Base-by-base conservation (phyloP, 768 basidiomycete genomes). In the Mycena metata region DNA sequence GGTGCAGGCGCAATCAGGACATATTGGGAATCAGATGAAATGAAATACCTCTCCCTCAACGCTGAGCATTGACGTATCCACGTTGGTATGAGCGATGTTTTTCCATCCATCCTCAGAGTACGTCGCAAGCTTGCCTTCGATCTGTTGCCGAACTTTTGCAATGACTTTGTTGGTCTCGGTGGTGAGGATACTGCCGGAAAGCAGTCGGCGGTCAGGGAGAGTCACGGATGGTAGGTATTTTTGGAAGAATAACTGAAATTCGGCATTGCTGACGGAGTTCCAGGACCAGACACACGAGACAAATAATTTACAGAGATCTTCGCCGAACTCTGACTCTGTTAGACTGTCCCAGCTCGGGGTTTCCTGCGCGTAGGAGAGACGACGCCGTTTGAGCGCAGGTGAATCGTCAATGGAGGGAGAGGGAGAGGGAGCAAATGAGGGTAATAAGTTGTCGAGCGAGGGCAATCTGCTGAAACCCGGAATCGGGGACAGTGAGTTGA, bases 81-180 rank as follows among this genome's bases (percentile, higher is more conserved):
- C n/a, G n/a, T n/a, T n/a, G 10, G 66, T 69, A 45, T 76, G 76
- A 11, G 74, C 67, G n/a, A 75, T 61, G 62, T 78, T 78, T 62
- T 76, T 79, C 76, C 76, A 79, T 7, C 79, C 76, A 63, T 80
- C 78, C 33, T 75, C 76, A 42, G 74, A 70, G 11, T 76, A 75
- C 3, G 74, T 78, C 8, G 68, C 77, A 21, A 69, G 33, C 30
- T 70, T 61, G 21, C 72, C 76, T 26, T 75, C 39, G 16, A 73
- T 68, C 21, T 45, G 24, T 1, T 35, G 33, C 24, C 57, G 64
- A 10, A 62, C 71, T 9, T 30, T 9, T 0, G 16, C 43, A 15
- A 61, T 66, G 21, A 72, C 73, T 30, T 71, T 68, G 30, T 54
- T 59, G 17, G 69, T 70, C 50, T 72, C 69, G 12, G 36, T 24